These are phyloP conservation scores for Russula lepida DNA, from an alignment of 768 basidiomycete genomes.

Conservation along the genomic window DNA sequence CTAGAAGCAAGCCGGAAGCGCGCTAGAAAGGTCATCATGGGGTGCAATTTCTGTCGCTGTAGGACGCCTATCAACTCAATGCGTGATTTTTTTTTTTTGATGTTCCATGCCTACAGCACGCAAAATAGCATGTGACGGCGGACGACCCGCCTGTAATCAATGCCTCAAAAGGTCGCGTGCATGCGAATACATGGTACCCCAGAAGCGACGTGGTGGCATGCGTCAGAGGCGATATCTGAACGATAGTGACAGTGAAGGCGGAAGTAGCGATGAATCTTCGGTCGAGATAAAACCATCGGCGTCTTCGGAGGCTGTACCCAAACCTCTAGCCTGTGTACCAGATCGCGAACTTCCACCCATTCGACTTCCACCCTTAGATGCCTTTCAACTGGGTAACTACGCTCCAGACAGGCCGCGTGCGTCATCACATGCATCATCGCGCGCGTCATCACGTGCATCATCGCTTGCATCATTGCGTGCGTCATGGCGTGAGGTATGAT, in stretches of 20 bases:
- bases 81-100: slow-evolving; percentile 19
- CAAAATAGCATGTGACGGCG: slow-evolving; percentile 84
- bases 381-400: slow-evolving; percentile 4
- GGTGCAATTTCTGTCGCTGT: slow-evolving; percentile 90
- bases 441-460: too few species aligned
- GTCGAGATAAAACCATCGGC: slow-evolving; percentile 42
- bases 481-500: slow-evolving; percentile 19
- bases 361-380: slow-evolving; percentile 11
- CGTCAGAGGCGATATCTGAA: slow-evolving; percentile 33
- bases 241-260: slow-evolving; percentile 41
- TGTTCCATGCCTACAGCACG: slow-evolving; percentile 43
- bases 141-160: slow-evolving; percentile 73
- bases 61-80: slow-evolving; percentile 29
- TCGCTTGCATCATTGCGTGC: slow-evolving; percentile 16
- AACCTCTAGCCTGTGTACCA: slow-evolving; percentile 21
- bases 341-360: slow-evolving; percentile 22
- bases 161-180: slow-evolving; percentile 70
- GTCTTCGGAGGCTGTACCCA: slow-evolving; percentile 39
- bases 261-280: slow-evolving; percentile 49
- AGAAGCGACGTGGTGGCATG: slow-evolving; percentile 59
- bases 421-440: too few species aligned
- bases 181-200: slow-evolving; percentile 73
- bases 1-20: slow-evolving; percentile 56
- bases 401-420: slow-evolving; percentile 18
- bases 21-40: slow-evolving; percentile 81